Conservation (phyloP, 176 grass and related monocot genomes). For the Oryza longistaminata region DNA sequence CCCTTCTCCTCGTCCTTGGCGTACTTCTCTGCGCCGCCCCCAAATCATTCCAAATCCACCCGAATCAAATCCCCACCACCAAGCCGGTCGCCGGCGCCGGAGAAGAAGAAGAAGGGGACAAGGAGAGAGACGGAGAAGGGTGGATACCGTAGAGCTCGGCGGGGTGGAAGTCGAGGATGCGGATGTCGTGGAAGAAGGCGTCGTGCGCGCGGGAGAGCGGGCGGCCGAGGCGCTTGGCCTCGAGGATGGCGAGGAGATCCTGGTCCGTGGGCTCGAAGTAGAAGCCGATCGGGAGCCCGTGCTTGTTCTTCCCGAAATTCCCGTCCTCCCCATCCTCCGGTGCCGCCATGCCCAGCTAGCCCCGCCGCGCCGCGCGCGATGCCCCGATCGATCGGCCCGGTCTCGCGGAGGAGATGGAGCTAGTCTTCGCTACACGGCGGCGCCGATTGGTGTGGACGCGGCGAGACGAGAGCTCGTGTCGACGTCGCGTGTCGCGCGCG, state of each 20-base stretch:
- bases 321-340: background rate
- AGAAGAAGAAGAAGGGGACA: too few species aligned
- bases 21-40: background rate
- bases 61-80: too few species aligned
- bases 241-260: slow-evolving; percentile 23
- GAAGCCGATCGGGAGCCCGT: slow-evolving; percentile 30
- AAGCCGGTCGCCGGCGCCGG: too few species aligned
- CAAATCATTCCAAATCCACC: too few species aligned
- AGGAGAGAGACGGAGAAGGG: too few species aligned
- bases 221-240: background rate
- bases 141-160: slow-evolving; percentile 36
- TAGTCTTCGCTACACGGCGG: background rate
- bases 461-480: background rate
- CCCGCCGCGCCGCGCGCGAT: too few species aligned
- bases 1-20: slow-evolving; percentile 1
- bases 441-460: too few species aligned
- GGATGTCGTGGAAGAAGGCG: slow-evolving; percentile 19
- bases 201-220: background rate
- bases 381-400: background rate
- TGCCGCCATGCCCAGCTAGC: background rate
- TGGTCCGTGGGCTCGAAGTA: background rate
- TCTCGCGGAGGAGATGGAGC: background rate
- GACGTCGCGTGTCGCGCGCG: too few species aligned
- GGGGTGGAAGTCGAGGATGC: slow-evolving; percentile 34
- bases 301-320: background rate